Base-by-base conservation (phyloP, 2,329 filamentous ascomycete genomes). In the Paecilomyces formosus region DNA sequence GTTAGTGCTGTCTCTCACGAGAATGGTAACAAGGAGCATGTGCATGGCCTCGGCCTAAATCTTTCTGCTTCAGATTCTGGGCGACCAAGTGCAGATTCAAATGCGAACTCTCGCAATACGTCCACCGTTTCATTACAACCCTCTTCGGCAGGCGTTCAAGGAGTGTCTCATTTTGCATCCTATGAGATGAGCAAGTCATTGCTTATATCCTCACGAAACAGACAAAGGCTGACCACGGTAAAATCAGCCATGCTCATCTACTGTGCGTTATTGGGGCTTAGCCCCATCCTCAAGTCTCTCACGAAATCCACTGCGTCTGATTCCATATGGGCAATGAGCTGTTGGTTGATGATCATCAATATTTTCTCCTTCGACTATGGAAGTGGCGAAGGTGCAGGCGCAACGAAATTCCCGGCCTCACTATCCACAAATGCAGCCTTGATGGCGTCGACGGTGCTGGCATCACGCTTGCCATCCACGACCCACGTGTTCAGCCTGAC, bases 291-390 rank as follows among this genome's bases (percentile, higher is more conserved):
- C 61, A 97, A 97, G 74, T 97, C 92, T 1, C 83, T 99, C n/a
- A 99, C 94, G 0, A 85, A 84, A 55, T 97, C 92, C 4, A 97
- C 93, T 3, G 93, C 90, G 7, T 89, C 85, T 58, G 94, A 99
- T 80, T 94, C 89, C 51, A 99, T 99, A 71, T 99, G 94, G 94
- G 91, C 94, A 59, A 89, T 99, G 79, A 94, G 90, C 55, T 92
- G 90, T 69, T 94, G 92, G 86, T 82, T 99, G 52, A 85, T 99
- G 62, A 85, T 89, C 67, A 93, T 97, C 76, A 99, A 99, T 73
- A 91, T 97, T 61, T 95, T 96, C 75, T 97, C 95, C 72, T 97
- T 97, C 70, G 94, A 99, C 79, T 99, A 99, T 74, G 90, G 90
- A 11, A 88, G 89, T 56, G 72, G 72, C 12, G 72, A 75, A 57